Conservation (phyloP, 208 protist genomes). For the Trichomonas tenax region DNA sequence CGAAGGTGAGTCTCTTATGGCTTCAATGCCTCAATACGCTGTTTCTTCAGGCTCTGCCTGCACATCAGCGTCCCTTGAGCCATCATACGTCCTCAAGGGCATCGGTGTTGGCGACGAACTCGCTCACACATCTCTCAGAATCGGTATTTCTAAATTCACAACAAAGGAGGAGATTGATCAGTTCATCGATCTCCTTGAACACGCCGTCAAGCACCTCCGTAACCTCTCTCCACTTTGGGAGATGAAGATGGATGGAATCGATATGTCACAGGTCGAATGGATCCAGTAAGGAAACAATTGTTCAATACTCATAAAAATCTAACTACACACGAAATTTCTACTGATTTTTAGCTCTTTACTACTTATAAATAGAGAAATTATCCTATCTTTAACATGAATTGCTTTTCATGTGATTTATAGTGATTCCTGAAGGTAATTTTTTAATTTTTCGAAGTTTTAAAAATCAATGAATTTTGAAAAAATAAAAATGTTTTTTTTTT, state of each 20-base stretch:
- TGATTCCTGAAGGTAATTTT: too few species aligned
- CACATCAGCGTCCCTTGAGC: slow-evolving; percentile 92
- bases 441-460: not conserved
- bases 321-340: not conserved
- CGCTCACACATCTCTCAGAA: slow-evolving; percentile 93
- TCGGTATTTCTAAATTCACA: slow-evolving; percentile 91
- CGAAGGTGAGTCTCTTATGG: slow-evolving; percentile 92
- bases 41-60: slow-evolving; percentile 84
- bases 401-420: too few species aligned
- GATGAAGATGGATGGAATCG: slow-evolving; percentile 73
- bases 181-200: slow-evolving; percentile 61
- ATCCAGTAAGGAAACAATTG: slow-evolving; percentile 22
- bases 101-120: slow-evolving; percentile 89
- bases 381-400: not conserved
- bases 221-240: slow-evolving; percentile 95
- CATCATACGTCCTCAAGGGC: slow-evolving; percentile 91
- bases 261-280: slow-evolving; percentile 63
- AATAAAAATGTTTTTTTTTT: too few species aligned
- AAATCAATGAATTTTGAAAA: not conserved
- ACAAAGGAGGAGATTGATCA: slow-evolving; percentile 76
- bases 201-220: slow-evolving; percentile 74
- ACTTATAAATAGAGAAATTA: not conserved
- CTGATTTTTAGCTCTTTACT: not conserved
- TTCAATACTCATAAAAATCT: not conserved
- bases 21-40: slow-evolving; percentile 48